phyloP scores from a whole-genome alignment of 768 basidiomycete species.

The Lentinula raphanica region DNA sequence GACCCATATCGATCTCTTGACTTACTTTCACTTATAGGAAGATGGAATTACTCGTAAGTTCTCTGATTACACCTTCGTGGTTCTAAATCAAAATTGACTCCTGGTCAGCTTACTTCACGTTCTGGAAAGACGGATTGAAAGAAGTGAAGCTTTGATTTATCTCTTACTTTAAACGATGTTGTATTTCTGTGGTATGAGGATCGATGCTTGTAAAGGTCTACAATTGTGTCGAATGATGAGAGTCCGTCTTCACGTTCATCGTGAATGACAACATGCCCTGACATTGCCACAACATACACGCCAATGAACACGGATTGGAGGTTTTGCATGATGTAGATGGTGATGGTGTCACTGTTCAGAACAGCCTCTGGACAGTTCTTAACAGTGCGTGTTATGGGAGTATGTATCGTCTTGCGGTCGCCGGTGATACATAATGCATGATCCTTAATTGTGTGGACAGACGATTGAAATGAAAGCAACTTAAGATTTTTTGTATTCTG shows the following conservation, averaged over 20 bases:
- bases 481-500: constrained; percentile 3
- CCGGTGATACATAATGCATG: too few species aligned
- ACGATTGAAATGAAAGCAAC: not conserved
- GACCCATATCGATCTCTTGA: constrained; percentile 1
- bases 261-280: too few species aligned
- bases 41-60: constrained; percentile 79
- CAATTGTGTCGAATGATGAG: not conserved
- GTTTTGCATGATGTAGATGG: too few species aligned
- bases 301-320: too few species aligned
- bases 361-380: too few species aligned
- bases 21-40: constrained; percentile 35
- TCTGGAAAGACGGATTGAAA: constrained; percentile 96
- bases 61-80: not conserved
- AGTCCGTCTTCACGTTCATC: not conserved
- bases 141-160: constrained; percentile 50
- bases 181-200: not conserved
- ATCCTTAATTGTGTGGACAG: too few species aligned
- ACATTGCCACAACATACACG: too few species aligned
- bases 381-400: too few species aligned
- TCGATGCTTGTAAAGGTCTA: not conserved
- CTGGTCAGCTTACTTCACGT: constrained; percentile 74
- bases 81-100: constrained; percentile 8
- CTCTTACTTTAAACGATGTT: not conserved
- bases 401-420: too few species aligned
- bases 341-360: too few species aligned